Percentiles rank a stretch among this genome's conserved stretches.
Evolutionary conservation across 148 eudicot species (phyloP).

Genomic region (Agrostemma githago): DNA sequence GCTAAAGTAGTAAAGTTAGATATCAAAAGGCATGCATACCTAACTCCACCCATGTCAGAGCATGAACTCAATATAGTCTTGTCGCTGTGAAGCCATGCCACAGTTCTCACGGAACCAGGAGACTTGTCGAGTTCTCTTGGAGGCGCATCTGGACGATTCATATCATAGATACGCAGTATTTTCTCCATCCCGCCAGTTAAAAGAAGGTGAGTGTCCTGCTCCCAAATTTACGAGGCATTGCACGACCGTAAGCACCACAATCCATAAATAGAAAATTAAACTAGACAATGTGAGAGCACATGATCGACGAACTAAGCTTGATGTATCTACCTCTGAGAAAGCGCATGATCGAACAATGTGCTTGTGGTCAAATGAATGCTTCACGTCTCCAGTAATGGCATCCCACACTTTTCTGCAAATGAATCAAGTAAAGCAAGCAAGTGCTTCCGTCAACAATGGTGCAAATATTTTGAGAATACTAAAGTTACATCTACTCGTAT

Average conservation of each 20-base stretch:
- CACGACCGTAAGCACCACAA: not conserved
- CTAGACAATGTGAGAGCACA: too few species aligned
- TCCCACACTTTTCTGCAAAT: conserved; percentile 88
- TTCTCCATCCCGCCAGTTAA: conserved; percentile 95
- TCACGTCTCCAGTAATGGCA: conserved; percentile 82
- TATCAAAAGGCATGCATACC: conserved; percentile 45
- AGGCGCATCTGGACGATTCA: conserved; percentile 82
- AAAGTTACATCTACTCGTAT: not conserved
- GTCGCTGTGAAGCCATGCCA: conserved; percentile 93
- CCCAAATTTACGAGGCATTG: conserved; percentile 6
- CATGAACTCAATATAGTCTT: conserved; percentile 88
- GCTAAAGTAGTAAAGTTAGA: not conserved
- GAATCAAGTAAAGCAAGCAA: conserved; percentile 10
- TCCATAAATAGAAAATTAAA: not conserved
- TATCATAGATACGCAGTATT: conserved; percentile 76
- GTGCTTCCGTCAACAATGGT: not conserved
- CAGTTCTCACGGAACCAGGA: conserved; percentile 88
- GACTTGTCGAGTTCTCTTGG: conserved; percentile 87
- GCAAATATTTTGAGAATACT: not conserved
- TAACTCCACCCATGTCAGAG: conserved; percentile 84
- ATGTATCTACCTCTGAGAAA: conserved; percentile 70
- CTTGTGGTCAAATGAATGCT: conserved; percentile 95
- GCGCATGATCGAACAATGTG: conserved; percentile 95
- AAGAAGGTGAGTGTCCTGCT: conserved; percentile 62
- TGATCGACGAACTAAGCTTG: not conserved